Percentiles rank a stretch among this genome's conserved stretches.
These are phyloP conservation scores for Lactarius hatsudake DNA, from an alignment of 768 basidiomycete genomes.

Conservation along the genomic window DNA sequence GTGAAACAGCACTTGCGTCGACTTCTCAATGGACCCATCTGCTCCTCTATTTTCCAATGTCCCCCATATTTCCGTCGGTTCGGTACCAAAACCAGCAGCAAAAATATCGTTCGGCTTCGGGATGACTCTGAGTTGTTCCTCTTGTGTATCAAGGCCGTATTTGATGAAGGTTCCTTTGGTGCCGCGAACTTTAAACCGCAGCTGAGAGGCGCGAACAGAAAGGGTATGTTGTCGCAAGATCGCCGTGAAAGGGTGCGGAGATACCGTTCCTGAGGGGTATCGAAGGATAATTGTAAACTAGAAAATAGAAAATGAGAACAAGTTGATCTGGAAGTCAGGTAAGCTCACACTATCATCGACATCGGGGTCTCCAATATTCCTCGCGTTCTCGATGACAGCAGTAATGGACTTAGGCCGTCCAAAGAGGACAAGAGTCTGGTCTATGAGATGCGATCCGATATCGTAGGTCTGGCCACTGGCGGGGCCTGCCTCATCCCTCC, in stretches of 20 bases:
- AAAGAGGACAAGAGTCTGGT: conserved; percentile 73
- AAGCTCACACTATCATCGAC: conserved; percentile 63
- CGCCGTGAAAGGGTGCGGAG: conserved; percentile 57
- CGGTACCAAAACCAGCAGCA: conserved; percentile 51
- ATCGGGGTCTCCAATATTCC: conserved; percentile 59
- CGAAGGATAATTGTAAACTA: conserved; percentile 23
- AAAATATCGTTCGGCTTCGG: conserved; percentile 45
- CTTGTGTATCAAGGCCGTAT: conserved; percentile 75
- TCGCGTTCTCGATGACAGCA: conserved; percentile 65
- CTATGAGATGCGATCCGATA: conserved; percentile 76
- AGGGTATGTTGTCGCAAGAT: conserved; percentile 68
- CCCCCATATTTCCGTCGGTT: conserved; percentile 63
- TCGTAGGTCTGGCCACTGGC: conserved; percentile 71
- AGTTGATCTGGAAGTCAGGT: conserved; percentile 46
- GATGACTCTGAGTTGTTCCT: conserved; percentile 66
- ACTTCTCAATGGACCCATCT: conserved; percentile 41
- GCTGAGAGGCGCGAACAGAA: conserved; percentile 61
- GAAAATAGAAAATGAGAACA: conserved; percentile 41
- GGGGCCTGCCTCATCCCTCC: conserved; percentile 71
- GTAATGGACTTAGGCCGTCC: conserved; percentile 69
- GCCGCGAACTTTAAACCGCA: conserved; percentile 71
- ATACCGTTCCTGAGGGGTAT: conserved; percentile 38
- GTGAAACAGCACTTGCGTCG: conserved; percentile 33
- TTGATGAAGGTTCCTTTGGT: conserved; percentile 71
- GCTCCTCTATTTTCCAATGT: conserved; percentile 52